phyloP scores from a whole-genome alignment of 768 basidiomycete species.

The Amanita rimosa region DNA sequence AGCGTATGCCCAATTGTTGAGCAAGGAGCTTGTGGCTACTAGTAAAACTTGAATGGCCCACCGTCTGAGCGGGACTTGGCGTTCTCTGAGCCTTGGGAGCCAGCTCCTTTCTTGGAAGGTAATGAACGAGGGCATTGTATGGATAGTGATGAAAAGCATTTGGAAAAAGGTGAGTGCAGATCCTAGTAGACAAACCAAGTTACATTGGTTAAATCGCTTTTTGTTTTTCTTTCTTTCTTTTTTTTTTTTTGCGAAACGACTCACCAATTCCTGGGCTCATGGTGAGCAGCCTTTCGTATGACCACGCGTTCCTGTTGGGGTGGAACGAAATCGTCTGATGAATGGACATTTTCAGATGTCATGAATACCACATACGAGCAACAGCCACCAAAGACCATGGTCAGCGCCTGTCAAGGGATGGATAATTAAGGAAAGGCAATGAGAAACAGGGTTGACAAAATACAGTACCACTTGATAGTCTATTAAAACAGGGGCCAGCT shows the following conservation, averaged over 20 bases:
- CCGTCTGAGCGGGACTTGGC: conserved; percentile 52
- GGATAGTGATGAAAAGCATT: conserved; percentile 66
- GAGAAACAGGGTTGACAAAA: background rate
- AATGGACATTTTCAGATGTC: background rate
- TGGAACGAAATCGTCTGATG: background rate
- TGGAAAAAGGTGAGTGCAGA: conserved; percentile 80
- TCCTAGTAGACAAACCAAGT: conserved; percentile 33
- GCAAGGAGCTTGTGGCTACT: conserved; percentile 50
- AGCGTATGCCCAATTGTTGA: conserved; percentile 78
- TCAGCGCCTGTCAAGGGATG: conserved; percentile 15
- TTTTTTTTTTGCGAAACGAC: too few relatives aligned
- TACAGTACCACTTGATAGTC: conserved; percentile 3
- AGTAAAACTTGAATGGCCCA: conserved; percentile 69
- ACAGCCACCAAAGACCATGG: conserved; percentile 72
- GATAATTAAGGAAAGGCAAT: background rate
- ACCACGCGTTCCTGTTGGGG: conserved; percentile 54
- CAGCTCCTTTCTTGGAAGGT: conserved; percentile 19
- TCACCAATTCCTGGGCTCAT: conserved; percentile 59
- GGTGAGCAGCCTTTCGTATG: conserved; percentile 64
- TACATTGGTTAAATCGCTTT: background rate
- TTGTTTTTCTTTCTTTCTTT: too few relatives aligned
- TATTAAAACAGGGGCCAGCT: conserved; percentile 1
- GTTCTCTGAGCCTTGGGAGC: conserved; percentile 47
- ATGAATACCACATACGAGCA: conserved; percentile 48
- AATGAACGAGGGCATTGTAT: conserved; percentile 56